Base-by-base conservation (phyloP, 495 filamentous ascomycete genomes). In the Hypoxylon lienhwacheense region DNA sequence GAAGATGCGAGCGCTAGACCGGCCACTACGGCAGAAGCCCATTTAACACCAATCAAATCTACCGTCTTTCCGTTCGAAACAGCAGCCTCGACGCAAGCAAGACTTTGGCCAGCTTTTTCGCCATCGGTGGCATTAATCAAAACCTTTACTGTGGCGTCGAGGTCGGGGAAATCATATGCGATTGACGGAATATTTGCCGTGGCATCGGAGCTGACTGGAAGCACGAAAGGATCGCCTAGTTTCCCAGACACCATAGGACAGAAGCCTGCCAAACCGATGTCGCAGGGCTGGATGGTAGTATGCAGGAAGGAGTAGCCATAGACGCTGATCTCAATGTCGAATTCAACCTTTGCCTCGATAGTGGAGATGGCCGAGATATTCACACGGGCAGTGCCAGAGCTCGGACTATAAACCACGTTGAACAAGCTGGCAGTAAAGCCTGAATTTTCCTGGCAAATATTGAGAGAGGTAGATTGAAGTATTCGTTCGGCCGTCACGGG, bases 1-100 rank as follows among this genome's bases (percentile, higher is more conserved):
- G 90, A 93, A 2, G 87, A 86, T 32, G 91, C 73, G 19, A 98
- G 78, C 53, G 87, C 92, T 35, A 96, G 70, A 43, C 88, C 89
- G 49, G 88, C 89, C 43, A 97, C 90, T 45, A 93, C 78, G 34
- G 92, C 93, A 10, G 90, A 88, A n/a, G 80, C 75, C 91, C 92
- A 97, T 55, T 89, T 88, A 2, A 98, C 90, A 50, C 83, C 90
- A 35, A 88, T 78, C 59, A 96, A 84, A 59, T 97, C 83, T 33
- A 97, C 92, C 1, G 92, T 95, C 70, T 96, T 87, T 46, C 88
- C 87, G 63, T 97, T 98, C 25, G 90, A 96, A 33, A 98, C 77
- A 39, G 81, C 72, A 7, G 91, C 92, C 73, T 96, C 86, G 4
- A 98, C 80, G 63, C 93, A 98, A 45, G 93, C 88, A 42, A 97